Evolutionary conservation across 2,329 filamentous ascomycete species (phyloP), one percentile per base, ranked within the genome.

Genomic region (Fusarium multiceps): DNA sequence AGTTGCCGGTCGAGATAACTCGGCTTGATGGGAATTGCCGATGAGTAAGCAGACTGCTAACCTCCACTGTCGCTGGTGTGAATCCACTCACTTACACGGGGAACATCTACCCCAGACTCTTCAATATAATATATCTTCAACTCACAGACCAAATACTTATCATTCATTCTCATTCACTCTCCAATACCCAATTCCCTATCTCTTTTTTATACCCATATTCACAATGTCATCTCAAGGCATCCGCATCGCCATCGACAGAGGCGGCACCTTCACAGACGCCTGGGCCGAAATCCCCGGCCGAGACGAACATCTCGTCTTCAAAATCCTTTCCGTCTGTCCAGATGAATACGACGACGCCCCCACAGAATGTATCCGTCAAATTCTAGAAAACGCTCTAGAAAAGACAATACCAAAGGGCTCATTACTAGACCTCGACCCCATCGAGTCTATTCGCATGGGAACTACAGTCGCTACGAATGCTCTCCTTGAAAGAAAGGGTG

Each of bases 391-490:
- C 18, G 79, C 78, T 8, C 76, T 77, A 2, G 74, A 75, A 6
- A 73, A 72, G 8, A 64, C 76, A 4, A 72, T 82, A 18, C 78
- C 80, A 1, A 73, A 79, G 7, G 80, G 78, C 2, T 72, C 77
- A 3, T 58, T 78, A 9, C 54, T 82, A 13, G 78, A 82, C 13
- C 76, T 80, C 3, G 76, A 75, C 1, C 73, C 77, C 13, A 77
- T 83, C 40, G 89, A 92, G 75, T 91, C 88, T 59, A 93, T 93
- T 73, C 88, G 91, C 23, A 93, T 93, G 90, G 91, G 92, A n/a
- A 93, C 92, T 1, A 93, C 91, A 1, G 91, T 93, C 4, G 91
- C 91, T 3, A 93, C 91, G 0, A 93, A 93, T 77, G 91, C 91
- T 2, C 80, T 93, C n/a, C 80, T 93, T 2, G 91, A 93, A 75